These are phyloP conservation scores for Backusella mclennaniae DNA, from an alignment of 192 early-diverging fungal genomes.

Conservation along the genomic window DNA sequence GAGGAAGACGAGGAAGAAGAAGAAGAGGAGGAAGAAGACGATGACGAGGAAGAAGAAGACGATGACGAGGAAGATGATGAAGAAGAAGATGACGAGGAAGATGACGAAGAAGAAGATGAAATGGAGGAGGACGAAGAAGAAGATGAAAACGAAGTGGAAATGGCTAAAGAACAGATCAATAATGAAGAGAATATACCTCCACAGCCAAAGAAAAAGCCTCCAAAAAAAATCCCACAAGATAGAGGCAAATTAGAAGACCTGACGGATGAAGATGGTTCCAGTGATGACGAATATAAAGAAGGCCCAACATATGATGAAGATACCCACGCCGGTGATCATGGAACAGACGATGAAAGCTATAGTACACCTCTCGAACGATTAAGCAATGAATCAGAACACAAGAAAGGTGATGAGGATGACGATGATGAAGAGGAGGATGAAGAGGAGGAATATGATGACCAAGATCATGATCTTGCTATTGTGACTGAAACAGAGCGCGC, in stretches of 20 bases:
- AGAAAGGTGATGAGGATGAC: background rate
- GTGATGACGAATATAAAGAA: background rate
- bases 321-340: background rate
- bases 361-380: background rate
- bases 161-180: background rate
- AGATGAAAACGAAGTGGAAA: background rate
- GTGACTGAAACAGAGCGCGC: constrained; percentile 6
- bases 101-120: background rate
- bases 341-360: constrained; percentile 1
- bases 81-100: constrained; percentile 30
- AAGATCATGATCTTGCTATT: background rate
- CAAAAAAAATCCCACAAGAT: background rate
- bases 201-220: background rate
- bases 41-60: constrained; percentile 28
- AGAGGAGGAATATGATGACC: background rate
- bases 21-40: constrained; percentile 13
- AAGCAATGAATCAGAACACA: background rate
- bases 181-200: background rate
- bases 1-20: constrained; percentile 35
- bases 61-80: constrained; percentile 15
- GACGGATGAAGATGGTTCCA: background rate
- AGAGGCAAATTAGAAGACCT: constrained; percentile 7
- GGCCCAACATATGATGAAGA: background rate
- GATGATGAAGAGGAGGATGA: constrained; percentile 1
- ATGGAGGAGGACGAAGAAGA: background rate